phyloP scores from a whole-genome alignment of 371 early-diverging fungal species.

The Fennellomyces sp. region DNA sequence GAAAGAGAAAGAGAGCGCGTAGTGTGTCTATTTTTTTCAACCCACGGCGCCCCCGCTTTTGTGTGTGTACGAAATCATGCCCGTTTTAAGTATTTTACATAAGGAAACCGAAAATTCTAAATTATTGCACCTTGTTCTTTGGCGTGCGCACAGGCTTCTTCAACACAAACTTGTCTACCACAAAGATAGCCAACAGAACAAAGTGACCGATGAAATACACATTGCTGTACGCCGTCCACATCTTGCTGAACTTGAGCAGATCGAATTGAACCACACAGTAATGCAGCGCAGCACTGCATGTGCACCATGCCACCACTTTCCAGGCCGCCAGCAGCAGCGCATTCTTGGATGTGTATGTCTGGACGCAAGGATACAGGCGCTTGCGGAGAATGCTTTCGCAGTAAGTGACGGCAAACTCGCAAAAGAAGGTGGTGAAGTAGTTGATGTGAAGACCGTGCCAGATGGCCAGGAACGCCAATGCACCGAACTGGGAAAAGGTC shows the following conservation, averaged over 20 bases:
- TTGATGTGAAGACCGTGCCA: slow-evolving; percentile 78
- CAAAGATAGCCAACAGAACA: slow-evolving; percentile 22
- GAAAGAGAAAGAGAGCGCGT: too few species aligned
- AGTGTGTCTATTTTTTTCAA: too few species aligned
- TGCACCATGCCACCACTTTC: slow-evolving; percentile 33
- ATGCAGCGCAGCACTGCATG: slow-evolving; percentile 28
- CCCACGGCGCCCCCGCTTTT: too few species aligned
- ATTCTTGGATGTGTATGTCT: slow-evolving; percentile 30
- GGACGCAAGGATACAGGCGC: slow-evolving; percentile 27
- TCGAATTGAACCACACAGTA: slow-evolving; percentile 50
- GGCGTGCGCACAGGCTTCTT: background rate
- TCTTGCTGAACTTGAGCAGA: slow-evolving; percentile 31
- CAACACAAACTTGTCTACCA: slow-evolving; percentile 15
- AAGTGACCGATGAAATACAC: slow-evolving; percentile 51
- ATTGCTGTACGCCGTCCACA: slow-evolving; percentile 41
- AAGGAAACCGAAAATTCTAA: too few species aligned
- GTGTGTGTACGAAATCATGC: too few species aligned
- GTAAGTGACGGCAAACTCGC: slow-evolving; percentile 67
- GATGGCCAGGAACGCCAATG: slow-evolving; percentile 69
- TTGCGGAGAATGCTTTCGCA: slow-evolving; percentile 43
- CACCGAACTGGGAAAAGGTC: slow-evolving; percentile 58
- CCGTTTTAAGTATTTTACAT: too few species aligned
- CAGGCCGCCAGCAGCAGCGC: slow-evolving; percentile 17
- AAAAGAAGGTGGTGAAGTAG: slow-evolving; percentile 65
- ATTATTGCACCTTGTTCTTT: slow-evolving; percentile 1